Percentiles rank a stretch among this genome's conserved stretches.
Evolutionary conservation across 371 early-diverging fungal species (phyloP).

Genomic region (Mucor lusitanicus): DNA sequence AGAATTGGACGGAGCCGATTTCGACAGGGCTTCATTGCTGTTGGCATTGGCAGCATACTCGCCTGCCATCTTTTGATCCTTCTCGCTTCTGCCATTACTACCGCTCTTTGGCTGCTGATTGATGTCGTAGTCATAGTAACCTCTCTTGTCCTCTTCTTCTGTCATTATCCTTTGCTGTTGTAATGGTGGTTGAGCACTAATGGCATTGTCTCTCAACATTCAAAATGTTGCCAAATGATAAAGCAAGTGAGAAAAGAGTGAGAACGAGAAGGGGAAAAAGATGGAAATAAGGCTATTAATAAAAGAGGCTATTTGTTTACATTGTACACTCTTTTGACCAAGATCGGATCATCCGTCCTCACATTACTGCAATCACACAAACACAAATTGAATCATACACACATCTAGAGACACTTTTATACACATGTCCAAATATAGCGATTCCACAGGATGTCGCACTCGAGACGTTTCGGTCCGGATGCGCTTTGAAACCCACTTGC

Average conservation of each 20-base stretch:
- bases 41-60: not conserved
- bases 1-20: conserved; percentile 5
- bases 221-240: not conserved
- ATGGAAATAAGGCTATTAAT: not conserved
- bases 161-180: not conserved
- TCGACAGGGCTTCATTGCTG: not conserved
- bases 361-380: not conserved
- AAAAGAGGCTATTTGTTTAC: not conserved
- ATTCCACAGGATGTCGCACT: not conserved
- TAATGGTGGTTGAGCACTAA: not conserved
- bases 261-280: not conserved
- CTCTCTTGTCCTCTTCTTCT: not conserved
- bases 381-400: not conserved
- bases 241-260: not conserved
- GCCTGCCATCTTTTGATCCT: conserved; percentile 4
- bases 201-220: conserved; percentile 3
- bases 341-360: conserved; percentile 8
- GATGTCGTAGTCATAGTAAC: not conserved
- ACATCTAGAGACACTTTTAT: not conserved
- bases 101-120: not conserved
- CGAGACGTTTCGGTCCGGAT: not conserved
- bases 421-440: not conserved
- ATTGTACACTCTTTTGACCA: not conserved
- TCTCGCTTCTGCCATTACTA: not conserved
- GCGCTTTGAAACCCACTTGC: not conserved